Percentiles rank a stretch among this genome's conserved stretches.
Evolutionary conservation across 2,329 filamentous ascomycete genomes (phyloP).

Genomic region (Fusarium sp.): DNA sequence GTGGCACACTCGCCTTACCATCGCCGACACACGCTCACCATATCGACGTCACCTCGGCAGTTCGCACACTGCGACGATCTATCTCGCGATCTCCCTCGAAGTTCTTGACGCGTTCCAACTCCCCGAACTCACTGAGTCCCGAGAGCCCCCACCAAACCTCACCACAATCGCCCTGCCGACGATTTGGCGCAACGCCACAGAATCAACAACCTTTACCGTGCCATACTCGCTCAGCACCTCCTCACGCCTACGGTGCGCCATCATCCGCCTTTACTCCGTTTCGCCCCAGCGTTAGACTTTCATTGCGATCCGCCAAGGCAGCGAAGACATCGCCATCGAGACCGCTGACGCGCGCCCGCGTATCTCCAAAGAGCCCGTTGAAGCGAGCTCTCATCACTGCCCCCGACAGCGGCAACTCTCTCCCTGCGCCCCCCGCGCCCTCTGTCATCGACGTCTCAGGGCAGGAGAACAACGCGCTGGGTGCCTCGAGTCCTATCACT

Average conservation of each 20-base stretch:
- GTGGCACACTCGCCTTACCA: slow-evolving; percentile 85
- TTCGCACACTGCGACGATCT: slow-evolving; percentile 86
- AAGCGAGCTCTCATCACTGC: slow-evolving; percentile 81
- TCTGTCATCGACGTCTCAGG: slow-evolving; percentile 56
- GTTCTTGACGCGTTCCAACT: slow-evolving; percentile 70
- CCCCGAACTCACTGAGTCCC: slow-evolving; percentile 61
- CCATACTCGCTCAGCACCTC: slow-evolving; percentile 54
- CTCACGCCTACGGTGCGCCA: slow-evolving; percentile 50
- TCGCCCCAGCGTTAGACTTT: slow-evolving; percentile 75
- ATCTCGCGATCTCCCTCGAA: slow-evolving; percentile 95
- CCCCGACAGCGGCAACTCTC: slow-evolving; percentile 77
- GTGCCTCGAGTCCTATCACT: slow-evolving; percentile 52
- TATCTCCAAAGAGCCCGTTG: slow-evolving; percentile 83
- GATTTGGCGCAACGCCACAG: slow-evolving; percentile 55
- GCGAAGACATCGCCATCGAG: slow-evolving; percentile 68
- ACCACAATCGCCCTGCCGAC: slow-evolving; percentile 66
- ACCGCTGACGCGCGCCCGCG: slow-evolving; percentile 71
- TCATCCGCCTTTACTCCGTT: slow-evolving; percentile 72
- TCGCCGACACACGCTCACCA: slow-evolving; percentile 87
- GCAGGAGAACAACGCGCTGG: slow-evolving; percentile 58
- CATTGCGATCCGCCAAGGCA: slow-evolving; percentile 72
- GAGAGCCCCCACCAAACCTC: slow-evolving; percentile 61
- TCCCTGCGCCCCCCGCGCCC: slow-evolving; percentile 58
- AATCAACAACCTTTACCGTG: slow-evolving; percentile 51
- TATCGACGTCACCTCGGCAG: slow-evolving; percentile 84